Evolutionary conservation across 2,329 filamentous ascomycete species (phyloP).

Genomic region (Pseudogymnoascus pannorum): DNA sequence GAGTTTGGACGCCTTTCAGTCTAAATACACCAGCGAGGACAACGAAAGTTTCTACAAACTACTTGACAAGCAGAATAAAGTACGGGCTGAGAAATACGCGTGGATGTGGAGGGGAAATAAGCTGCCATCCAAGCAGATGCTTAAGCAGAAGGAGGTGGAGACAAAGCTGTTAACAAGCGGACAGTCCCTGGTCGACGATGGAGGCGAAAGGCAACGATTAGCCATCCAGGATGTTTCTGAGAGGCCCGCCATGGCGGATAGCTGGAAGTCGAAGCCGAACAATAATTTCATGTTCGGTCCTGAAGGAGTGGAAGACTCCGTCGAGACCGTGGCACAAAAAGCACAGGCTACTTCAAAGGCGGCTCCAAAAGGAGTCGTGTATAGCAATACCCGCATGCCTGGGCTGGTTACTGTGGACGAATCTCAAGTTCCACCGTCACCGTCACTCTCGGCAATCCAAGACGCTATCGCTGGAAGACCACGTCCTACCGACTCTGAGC

Average conservation of each 20-base stretch:
- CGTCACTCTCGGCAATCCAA: constrained; percentile 74
- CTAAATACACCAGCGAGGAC: constrained; percentile 93
- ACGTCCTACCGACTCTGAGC: constrained; percentile 54
- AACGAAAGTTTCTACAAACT: constrained; percentile 95
- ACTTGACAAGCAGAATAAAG: constrained; percentile 83
- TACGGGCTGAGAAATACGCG: constrained; percentile 73
- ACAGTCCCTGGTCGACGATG: constrained; percentile 46
- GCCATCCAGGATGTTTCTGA: constrained; percentile 61
- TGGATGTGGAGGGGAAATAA: constrained; percentile 89
- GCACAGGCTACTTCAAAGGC: constrained; percentile 66
- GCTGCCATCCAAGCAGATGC: constrained; percentile 70
- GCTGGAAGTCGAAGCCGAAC: constrained; percentile 66
- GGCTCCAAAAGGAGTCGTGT: constrained; percentile 68
- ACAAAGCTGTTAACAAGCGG: constrained; percentile 41
- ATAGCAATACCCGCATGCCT: constrained; percentile 76
- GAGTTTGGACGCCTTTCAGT: constrained; percentile 78
- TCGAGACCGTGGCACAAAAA: constrained; percentile 57
- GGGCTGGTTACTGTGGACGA: constrained; percentile 32
- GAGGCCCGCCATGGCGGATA: constrained; percentile 68
- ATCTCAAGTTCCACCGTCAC: constrained; percentile 58
- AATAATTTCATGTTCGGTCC: constrained; percentile 85
- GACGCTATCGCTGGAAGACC: constrained; percentile 75
- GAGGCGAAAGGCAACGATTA: constrained; percentile 46
- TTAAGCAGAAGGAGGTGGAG: constrained; percentile 58
- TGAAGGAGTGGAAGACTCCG: constrained; percentile 52